These are phyloP conservation scores for Simplicillium sp. DNA, from an alignment of 2,329 filamentous ascomycete genomes.

Conservation along the genomic window DNA sequence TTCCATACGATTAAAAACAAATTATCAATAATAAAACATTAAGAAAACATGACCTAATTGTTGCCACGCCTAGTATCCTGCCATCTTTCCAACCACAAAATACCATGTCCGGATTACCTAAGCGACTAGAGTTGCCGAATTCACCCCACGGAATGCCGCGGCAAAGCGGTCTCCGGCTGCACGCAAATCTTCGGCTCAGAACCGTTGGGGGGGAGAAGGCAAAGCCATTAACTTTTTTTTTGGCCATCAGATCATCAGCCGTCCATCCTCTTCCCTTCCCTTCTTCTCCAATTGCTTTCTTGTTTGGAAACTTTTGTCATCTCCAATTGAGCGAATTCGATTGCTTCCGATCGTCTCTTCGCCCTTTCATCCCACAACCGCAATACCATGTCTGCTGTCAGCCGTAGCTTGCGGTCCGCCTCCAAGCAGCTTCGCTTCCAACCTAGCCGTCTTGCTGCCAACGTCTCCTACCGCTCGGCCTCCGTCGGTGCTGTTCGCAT, in stretches of 20 bases:
- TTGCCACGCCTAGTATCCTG: too few relatives aligned
- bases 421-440: slow-evolving; percentile 43
- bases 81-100: too few relatives aligned
- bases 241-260: background rate
- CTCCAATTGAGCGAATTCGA: too few relatives aligned
- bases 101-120: too few relatives aligned
- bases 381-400: slow-evolving; percentile 42
- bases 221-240: background rate
- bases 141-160: background rate
- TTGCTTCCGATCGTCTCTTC: too few relatives aligned
- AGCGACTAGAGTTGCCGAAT: too few relatives aligned
- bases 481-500: slow-evolving; percentile 19
- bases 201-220: background rate
- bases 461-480: slow-evolving; percentile 22
- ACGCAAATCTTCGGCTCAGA: background rate
- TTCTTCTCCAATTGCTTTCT: background rate
- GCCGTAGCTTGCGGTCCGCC: slow-evolving; percentile 43
- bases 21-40: too few relatives aligned
- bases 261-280: background rate
- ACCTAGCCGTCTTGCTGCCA: slow-evolving; percentile 25
- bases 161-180: background rate
- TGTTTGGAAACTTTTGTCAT: too few relatives aligned
- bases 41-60: too few relatives aligned
- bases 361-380: too few relatives aligned
- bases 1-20: too few relatives aligned